A percentile compares a stretch with the other conserved stretches of the same genome.
Conservation (phyloP, 192 early-diverging fungal species). For the Backusella parvicylindrica region DNA sequence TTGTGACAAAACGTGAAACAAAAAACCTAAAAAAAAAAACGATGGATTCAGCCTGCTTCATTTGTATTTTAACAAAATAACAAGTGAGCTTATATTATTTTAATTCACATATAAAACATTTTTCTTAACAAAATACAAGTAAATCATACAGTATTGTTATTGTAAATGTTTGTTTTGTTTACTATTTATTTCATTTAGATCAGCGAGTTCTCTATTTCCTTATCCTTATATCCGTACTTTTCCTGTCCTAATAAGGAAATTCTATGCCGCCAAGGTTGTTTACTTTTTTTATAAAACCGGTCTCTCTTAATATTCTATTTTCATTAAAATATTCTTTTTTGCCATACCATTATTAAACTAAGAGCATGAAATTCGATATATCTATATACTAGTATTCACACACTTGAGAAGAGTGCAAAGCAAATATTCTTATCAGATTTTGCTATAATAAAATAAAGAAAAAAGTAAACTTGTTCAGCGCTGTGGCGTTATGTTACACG, state of each 20-base stretch:
- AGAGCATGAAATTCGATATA: not conserved
- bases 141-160: too few species aligned
- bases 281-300: not conserved
- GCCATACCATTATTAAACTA: not conserved
- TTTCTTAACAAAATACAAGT: too few species aligned
- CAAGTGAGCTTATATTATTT: too few species aligned
- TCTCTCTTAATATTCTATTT: not conserved
- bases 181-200: not conserved
- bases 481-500: conserved; percentile 1
- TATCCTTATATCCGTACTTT: not conserved
- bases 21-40: not conserved
- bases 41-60: not conserved
- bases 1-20: not conserved
- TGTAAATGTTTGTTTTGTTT: not conserved
- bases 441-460: not conserved
- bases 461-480: not conserved
- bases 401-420: not conserved
- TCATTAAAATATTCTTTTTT: not conserved
- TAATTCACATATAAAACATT: too few species aligned
- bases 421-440: not conserved
- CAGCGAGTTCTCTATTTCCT: not conserved
- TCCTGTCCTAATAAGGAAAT: not conserved
- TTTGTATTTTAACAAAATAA: too few species aligned
- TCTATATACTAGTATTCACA: not conserved
- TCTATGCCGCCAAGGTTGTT: not conserved